Evolutionary conservation across 2,329 filamentous ascomycete species (phyloP), one percentile per base, ranked within the genome.

Genomic region (Ceratocystis albifundus): DNA sequence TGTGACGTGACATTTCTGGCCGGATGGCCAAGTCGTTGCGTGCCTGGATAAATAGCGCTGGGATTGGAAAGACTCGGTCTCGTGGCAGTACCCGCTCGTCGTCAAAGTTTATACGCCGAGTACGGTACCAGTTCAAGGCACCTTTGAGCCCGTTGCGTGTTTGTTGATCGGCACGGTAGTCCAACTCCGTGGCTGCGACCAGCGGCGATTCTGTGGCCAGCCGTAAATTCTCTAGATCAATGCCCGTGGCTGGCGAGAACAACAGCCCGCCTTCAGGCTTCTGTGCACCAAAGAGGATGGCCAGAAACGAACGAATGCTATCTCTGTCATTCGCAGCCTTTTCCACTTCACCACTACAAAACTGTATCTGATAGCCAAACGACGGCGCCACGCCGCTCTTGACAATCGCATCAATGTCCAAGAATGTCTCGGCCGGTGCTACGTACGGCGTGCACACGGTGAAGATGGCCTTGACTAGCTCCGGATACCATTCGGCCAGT

Each of bases 111-210:
- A 87, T 75, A 74, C 83, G 78, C 22, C 83, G 79, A 2, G 83
- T 88, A 55, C 91, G 85, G 77, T 99, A 99, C 89, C 90, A 96
- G 76, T 92, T 94, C 68, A 90, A 78, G 17, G 90, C 89, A 0
- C 90, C 90, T 70, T 86, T 84, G 70, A 97, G 75, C 59, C 90
- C 90, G 72, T 86, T 82, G 53, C 82, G 80, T n/a, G 79, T 75
- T 75, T 87, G 96, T 76, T 91, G 80, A 36, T 82, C 76, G 20
- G 84, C 84, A 74, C 96, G 96, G 76, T 85, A 88, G 66, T 92
- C 85, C 57, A 93, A 75, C 75, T 92, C 88, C 73, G 88, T 84
- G 45, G 82, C 79, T 68, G 77, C 81, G 69, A 96, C 70, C 50
- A 95, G 73, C 66, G 78, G 80, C 59, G 83, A 81, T 30, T 80